phyloP scores from a whole-genome alignment of 495 filamentous ascomycete genomes.

The Tricharina praecox region DNA sequence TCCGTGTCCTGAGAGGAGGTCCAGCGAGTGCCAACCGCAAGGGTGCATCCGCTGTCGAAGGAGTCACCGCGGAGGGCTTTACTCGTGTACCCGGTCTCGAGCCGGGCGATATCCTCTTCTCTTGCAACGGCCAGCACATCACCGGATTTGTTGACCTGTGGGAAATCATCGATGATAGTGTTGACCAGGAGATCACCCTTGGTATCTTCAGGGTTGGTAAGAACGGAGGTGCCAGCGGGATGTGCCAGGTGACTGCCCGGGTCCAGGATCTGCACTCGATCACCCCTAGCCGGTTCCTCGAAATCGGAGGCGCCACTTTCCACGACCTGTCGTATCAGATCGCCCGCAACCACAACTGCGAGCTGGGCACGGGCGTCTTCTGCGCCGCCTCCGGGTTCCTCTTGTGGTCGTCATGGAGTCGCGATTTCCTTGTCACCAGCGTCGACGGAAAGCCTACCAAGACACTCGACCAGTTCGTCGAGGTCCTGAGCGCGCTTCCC shows the following conservation, averaged over 20 bases:
- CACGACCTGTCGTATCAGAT: slow-evolving; percentile 26
- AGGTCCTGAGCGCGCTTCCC: slow-evolving; percentile 22
- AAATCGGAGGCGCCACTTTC: slow-evolving; percentile 26
- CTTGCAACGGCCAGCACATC: slow-evolving; percentile 24
- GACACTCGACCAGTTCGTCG: slow-evolving; percentile 25
- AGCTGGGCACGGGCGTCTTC: slow-evolving; percentile 26
- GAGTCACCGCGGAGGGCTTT: slow-evolving; percentile 7
- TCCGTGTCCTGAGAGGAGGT: slow-evolving; percentile 23
- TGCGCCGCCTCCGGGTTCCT: slow-evolving; percentile 27
- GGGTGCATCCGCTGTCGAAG: slow-evolving; percentile 1
- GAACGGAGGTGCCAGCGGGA: slow-evolving; percentile 17
- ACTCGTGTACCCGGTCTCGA: slow-evolving; percentile 23
- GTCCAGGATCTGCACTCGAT: slow-evolving; percentile 26
- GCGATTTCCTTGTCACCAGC: slow-evolving; percentile 26
- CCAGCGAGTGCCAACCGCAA: slow-evolving; percentile 19
- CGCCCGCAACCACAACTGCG: slow-evolving; percentile 24
- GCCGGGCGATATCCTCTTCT: slow-evolving; percentile 25
- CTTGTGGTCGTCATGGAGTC: slow-evolving; percentile 26
- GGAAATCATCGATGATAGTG: slow-evolving; percentile 27
- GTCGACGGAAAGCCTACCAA: slow-evolving; percentile 25
- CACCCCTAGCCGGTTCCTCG: slow-evolving; percentile 24
- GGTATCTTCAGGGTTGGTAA: slow-evolving; percentile 24
- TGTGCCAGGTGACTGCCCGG: slow-evolving; percentile 17
- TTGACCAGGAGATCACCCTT: slow-evolving; percentile 22
- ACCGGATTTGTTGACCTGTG: slow-evolving; percentile 25